Conservation (phyloP, 768 basidiomycete species). For the Pholiota microspora region DNA sequence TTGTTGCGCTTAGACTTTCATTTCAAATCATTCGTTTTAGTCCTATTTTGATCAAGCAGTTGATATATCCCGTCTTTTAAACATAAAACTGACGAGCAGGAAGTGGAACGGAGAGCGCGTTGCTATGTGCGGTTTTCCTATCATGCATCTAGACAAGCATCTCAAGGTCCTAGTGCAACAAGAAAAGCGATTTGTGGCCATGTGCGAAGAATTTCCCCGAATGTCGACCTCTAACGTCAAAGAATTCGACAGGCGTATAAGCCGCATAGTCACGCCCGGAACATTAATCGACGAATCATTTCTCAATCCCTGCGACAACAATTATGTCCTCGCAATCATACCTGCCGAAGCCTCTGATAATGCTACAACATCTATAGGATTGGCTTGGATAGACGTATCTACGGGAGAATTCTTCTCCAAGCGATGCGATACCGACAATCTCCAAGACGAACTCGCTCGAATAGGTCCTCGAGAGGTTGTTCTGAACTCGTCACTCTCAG, state of each 20-base stretch:
- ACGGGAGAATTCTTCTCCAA: conserved; percentile 93
- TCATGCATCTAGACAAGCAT: conserved; percentile 81
- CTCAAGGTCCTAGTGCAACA: conserved; percentile 84
- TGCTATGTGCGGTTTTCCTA: conserved; percentile 90
- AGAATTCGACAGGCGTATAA: conserved; percentile 78
- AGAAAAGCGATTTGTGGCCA: conserved; percentile 81
- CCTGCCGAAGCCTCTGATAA: conserved; percentile 1
- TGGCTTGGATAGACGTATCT: conserved; percentile 95
- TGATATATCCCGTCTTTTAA: conserved; percentile 71
- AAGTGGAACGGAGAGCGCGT: conserved; percentile 70
- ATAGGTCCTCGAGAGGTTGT: conserved; percentile 84
- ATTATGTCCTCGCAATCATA: conserved; percentile 76
- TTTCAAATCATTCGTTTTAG: conserved; percentile 34
- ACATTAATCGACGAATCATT: conserved; percentile 93
- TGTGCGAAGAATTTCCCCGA: conserved; percentile 88
- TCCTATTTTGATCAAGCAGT: conserved; percentile 93
- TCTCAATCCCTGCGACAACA: conserved; percentile 82
- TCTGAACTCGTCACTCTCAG: conserved; percentile 32
- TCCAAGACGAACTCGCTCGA: conserved; percentile 82
- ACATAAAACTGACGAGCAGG: conserved; percentile 79
- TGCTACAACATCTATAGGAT: conserved; percentile 39
- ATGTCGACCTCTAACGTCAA: conserved; percentile 44
- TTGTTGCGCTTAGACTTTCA: conserved; percentile 3
- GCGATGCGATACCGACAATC: conserved; percentile 41
- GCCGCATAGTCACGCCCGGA: conserved; percentile 88